Conservation (phyloP, 768 basidiomycete species). For the Kwoniella shandongensis region DNA sequence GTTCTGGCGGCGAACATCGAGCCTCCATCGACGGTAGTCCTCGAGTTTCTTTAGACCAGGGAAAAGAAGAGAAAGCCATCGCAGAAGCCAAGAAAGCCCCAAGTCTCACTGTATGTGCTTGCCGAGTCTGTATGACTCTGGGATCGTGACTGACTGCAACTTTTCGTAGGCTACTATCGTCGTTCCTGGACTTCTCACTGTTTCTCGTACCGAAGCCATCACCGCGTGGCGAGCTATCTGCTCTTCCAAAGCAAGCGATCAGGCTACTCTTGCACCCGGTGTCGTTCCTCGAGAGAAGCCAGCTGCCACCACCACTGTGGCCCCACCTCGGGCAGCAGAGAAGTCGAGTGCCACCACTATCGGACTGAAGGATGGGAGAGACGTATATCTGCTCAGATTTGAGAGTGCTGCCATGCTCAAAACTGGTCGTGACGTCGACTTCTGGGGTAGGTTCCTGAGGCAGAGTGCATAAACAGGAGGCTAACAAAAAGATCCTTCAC, state of each 20-base stretch:
- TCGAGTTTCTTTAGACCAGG: constrained; percentile 30
- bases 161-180: constrained; percentile 53
- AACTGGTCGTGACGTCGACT: constrained; percentile 43
- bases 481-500: not conserved
- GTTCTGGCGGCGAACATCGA: not conserved
- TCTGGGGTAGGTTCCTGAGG: constrained; percentile 34
- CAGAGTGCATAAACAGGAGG: not conserved
- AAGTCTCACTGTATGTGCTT: constrained; percentile 40
- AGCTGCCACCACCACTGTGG: not conserved
- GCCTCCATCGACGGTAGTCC: constrained; percentile 10
- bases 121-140: too few relatives aligned
- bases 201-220: constrained; percentile 53
- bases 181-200: constrained; percentile 56
- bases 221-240: constrained; percentile 51
- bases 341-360: not conserved
- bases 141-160: not conserved
- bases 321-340: not conserved
- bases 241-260: constrained; percentile 14
- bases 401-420: constrained; percentile 50
- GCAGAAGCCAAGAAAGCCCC: constrained; percentile 38
- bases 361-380: constrained; percentile 48
- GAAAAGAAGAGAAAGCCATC: constrained; percentile 31
- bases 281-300: constrained; percentile 5
- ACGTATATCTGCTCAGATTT: constrained; percentile 55
- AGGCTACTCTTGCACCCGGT: constrained; percentile 6